Evolutionary conservation across 1,139 yeast species (phyloP), one percentile per base, ranked within the genome.

Genomic region (Candida smagusa): DNA sequence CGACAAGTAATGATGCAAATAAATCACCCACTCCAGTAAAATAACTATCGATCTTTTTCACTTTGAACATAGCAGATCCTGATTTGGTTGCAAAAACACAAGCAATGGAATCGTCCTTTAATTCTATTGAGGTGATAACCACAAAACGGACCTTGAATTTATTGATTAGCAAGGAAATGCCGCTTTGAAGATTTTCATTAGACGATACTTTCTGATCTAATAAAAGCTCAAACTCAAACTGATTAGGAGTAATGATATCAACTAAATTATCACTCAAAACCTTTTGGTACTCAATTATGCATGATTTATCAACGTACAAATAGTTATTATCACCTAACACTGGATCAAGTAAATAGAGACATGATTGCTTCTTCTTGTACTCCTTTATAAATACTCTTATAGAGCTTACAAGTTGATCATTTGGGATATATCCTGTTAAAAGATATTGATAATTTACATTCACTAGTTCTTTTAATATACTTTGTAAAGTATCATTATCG

Each of bases 21-120:
- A 92, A 64, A 52, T 92, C 98, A 2, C 98, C 98, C 4, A 92
- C 89, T 0, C 98, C 97, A 2, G 94, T 84, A 58, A 90, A 90
- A 46, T 83, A 82, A 2, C 90, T 82, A 33, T 81, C 72, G 37
- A 87, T 74, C 31, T 68, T 60, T 4, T 82, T 79, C 12, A 81
- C 67, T 23, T 33, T 58, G 58, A 75, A 73, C 57, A 57, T 36
- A n/a, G 38, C 30, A n/a, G 37, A 12, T 12, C 45, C 43, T 9
- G 22, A 36, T 34, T 43, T 33, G 38, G 47, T 35, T 22, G 38
- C 47, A 2, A 40, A 37, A 0, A 40, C 40, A 32, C 44, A 43
- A 7, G 31, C 38, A 4, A 43, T 25, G 24, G 24, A 29, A 9
- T 32, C 38, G 7, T 28, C 34, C 4, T 23, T 27, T 11, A 36